Evolutionary conservation across 441 rosid species (phyloP), one percentile per base, ranked within the genome.

Genomic region (Flueggea neowawraea): DNA sequence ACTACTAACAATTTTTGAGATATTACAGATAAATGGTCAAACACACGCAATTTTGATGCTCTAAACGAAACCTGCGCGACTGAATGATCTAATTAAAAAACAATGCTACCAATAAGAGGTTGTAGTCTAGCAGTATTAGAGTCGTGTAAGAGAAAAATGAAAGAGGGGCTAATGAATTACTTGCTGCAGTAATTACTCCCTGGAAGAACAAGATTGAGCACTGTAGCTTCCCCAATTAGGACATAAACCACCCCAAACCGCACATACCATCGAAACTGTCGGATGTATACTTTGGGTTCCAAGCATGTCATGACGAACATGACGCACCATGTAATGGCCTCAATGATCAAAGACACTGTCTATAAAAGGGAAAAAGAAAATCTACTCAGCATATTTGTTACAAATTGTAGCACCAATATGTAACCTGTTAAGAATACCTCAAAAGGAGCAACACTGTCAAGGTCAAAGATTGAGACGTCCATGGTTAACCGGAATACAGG

Each of bases 381-480:
- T 22, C 28, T 1, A 22, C 28, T 22, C 28, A 22, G 28, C 28
- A 22, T 22, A 22, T 22, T 22, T 22, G 28, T 22, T 22, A 22
- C 28, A 22, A 22, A 22, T 1, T 22, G 28, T 22, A 22, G 2
- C 28, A 2, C 28, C 28, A 22, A 22, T 22, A 22, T 22, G 28
- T 22, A 36, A 36, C 6, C 6, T 36, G 41, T 36, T 36, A 36
- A 36, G 41, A 1, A 53, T 58, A 88, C 99, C 98, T 91, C 99
- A 64, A 84, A 90, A 16, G 93, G 98, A 77, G 94, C 80, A 66
- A 88, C 75, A 96, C 82, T 69, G 97, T 98, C 71, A 98, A 84
- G 45, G 99, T 98, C 91, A 96, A 79, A 59, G 98, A 92, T 96
- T 96, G 56, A 92, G 95, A 61, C 98, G 98, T 73, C 97, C 87